Percentiles rank a stretch among this genome's conserved stretches.
Evolutionary conservation across 306 rosid species (phyloP).

Genomic region (Pterocarpus santalinus): DNA sequence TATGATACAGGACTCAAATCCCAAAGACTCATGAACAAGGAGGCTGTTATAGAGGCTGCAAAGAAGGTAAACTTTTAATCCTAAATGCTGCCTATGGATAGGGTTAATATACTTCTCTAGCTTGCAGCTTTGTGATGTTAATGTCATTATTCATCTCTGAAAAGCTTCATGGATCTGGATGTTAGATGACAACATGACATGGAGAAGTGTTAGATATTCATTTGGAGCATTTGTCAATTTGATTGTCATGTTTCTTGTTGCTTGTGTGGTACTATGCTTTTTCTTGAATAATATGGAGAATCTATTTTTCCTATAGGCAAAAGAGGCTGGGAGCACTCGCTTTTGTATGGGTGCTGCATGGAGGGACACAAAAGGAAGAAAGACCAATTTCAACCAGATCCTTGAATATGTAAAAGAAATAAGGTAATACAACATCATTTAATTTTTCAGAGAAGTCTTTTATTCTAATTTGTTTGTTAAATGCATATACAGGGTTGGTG

Average conservation of each 20-base stretch:
- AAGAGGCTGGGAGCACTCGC: slow-evolving; percentile 98
- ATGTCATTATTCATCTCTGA: neutral
- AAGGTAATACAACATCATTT: slow-evolving; percentile 60
- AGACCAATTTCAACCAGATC: slow-evolving; percentile 90
- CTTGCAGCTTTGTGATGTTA: neutral
- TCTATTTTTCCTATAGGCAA: slow-evolving; percentile 70
- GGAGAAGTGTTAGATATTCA: slow-evolving; percentile 6
- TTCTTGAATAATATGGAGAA: slow-evolving; percentile 35
- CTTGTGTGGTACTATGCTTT: slow-evolving; percentile 1
- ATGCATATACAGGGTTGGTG: slow-evolving; percentile 25
- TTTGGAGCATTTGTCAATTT: neutral
- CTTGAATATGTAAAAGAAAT: slow-evolving; percentile 89
- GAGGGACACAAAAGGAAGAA: slow-evolving; percentile 95
- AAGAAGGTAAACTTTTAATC: slow-evolving; percentile 60
- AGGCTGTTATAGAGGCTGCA: slow-evolving; percentile 79
- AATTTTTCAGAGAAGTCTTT: neutral
- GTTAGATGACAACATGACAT: neutral
- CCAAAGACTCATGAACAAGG: slow-evolving; percentile 83
- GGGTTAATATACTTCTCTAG: neutral
- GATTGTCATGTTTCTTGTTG: slow-evolving; percentile 8
- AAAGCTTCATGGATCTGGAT: slow-evolving; percentile 7
- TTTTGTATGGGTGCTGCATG: slow-evolving; percentile 99
- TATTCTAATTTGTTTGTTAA: neutral
- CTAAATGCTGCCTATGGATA: neutral
- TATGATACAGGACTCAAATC: slow-evolving; percentile 87